These are phyloP conservation scores for Globisporangium splendens DNA, from an alignment of 352 stramenopile species.

Conservation along the genomic window DNA sequence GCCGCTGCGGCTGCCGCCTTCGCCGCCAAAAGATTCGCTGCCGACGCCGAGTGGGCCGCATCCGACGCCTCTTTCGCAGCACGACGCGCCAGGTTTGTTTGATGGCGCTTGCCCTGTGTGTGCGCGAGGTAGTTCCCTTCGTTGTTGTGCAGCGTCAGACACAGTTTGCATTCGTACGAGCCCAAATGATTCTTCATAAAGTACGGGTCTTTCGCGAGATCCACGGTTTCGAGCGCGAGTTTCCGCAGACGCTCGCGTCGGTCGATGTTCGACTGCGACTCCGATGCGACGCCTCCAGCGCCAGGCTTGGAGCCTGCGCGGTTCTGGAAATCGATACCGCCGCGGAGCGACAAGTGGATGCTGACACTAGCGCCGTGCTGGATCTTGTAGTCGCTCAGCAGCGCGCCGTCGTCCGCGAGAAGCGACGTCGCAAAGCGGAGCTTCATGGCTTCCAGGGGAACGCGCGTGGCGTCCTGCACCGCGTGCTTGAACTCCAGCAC, in stretches of 20 bases:
- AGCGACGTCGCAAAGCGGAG: slow-evolving; percentile 20
- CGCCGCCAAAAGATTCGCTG: slow-evolving; percentile 41
- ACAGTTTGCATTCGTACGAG: slow-evolving; percentile 99
- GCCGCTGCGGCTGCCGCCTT: slow-evolving; percentile 34
- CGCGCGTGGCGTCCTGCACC: slow-evolving; percentile 16
- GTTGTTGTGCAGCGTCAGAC: slow-evolving; percentile 98
- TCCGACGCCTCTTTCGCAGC: slow-evolving; percentile 82
- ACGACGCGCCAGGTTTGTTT: slow-evolving; percentile 93
- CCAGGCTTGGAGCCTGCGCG: slow-evolving; percentile 80
- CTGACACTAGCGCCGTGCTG: slow-evolving; percentile 15
- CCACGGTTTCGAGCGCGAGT: slow-evolving; percentile 98
- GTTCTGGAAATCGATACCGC: slow-evolving; percentile 85
- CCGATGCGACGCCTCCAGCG: slow-evolving; percentile 68
- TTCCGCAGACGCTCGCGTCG: slow-evolving; percentile 95
- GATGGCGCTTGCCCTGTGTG: slow-evolving; percentile 98
- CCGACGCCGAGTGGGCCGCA: slow-evolving; percentile 41
- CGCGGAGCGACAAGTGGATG: slow-evolving; percentile 15
- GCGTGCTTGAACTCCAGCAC: slow-evolving; percentile 17
- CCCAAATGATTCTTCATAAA: slow-evolving; percentile 99
- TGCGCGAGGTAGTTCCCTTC: slow-evolving; percentile 99
- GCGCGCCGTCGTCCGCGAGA: slow-evolving; percentile 18
- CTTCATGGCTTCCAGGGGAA: slow-evolving; percentile 16
- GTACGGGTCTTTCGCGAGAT: slow-evolving; percentile 99
- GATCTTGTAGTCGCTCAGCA: slow-evolving; percentile 17
- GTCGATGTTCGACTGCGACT: slow-evolving; percentile 87